A percentile compares a stretch with the other conserved stretches of the same genome.
Conservation (phyloP, 495 filamentous ascomycete genomes). For the Chaetomium tenue region DNA sequence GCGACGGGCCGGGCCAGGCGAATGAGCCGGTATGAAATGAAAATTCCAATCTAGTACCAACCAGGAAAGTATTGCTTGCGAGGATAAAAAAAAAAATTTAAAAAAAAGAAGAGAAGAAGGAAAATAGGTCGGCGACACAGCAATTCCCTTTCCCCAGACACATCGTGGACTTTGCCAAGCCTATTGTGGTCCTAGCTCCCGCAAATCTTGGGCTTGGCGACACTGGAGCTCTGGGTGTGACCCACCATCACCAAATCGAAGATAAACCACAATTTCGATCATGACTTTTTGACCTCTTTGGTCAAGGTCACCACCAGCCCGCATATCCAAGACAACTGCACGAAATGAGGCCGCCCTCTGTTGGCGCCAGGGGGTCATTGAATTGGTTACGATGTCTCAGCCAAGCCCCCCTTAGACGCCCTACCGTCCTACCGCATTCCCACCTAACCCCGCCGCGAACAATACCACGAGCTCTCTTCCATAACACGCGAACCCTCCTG, state of each 20-base stretch:
- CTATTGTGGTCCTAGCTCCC: conserved; percentile 11
- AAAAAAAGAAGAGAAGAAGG: too few species aligned
- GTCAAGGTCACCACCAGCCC: too few species aligned
- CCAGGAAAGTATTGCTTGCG: too few species aligned
- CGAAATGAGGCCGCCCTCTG: conserved; percentile 27
- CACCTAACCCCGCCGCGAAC: conserved; percentile 2
- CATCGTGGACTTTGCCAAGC: neutral
- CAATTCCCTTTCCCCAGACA: too few species aligned
- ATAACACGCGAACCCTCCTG: conserved; percentile 17
- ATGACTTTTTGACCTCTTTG: neutral
- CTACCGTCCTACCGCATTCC: conserved; percentile 2
- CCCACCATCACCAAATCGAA: neutral
- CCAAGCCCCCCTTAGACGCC: conserved; percentile 8
- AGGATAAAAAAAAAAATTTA: too few species aligned
- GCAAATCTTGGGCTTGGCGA: conserved; percentile 11
- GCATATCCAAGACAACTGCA: neutral
- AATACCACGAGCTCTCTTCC: conserved; percentile 13
- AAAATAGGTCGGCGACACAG: too few species aligned
- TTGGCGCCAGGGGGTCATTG: conserved; percentile 24
- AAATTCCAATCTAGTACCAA: too few species aligned
- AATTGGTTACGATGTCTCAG: conserved; percentile 37
- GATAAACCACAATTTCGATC: neutral
- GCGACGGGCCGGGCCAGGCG: neutral
- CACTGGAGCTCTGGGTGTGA: neutral
- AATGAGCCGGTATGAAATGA: neutral